These are phyloP conservation scores for Zymoseptoria crescenta DNA, from an alignment of 2,329 filamentous ascomycete species.

Conservation along the genomic window DNA sequence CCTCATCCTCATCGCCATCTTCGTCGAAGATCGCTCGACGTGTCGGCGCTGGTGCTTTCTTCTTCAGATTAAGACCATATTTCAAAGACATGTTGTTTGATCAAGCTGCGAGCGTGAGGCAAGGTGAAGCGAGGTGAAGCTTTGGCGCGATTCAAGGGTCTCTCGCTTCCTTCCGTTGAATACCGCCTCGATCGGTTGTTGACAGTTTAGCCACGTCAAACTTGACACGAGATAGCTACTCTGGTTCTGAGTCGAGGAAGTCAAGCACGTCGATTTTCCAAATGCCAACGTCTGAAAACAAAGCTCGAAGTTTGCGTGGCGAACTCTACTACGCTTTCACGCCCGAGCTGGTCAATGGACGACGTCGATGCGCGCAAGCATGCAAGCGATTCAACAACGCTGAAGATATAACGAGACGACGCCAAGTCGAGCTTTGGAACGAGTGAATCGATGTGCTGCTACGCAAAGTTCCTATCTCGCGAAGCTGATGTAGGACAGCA, in stretches of 20 bases:
- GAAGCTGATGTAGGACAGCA: conserved; percentile 36
- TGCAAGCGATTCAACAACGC: conserved; percentile 57
- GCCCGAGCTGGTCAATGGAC: conserved; percentile 57
- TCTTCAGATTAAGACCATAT: conserved; percentile 31
- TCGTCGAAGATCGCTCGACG: conserved; percentile 21
- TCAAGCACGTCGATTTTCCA: not conserved
- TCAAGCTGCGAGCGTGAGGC: conserved; percentile 2
- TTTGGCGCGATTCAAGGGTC: not conserved
- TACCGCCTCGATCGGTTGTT: not conserved
- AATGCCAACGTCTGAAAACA: conserved; percentile 28
- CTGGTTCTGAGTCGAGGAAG: not conserved
- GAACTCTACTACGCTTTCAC: conserved; percentile 68
- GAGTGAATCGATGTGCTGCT: conserved; percentile 47
- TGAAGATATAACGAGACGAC: conserved; percentile 50
- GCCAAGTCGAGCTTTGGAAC: conserved; percentile 59
- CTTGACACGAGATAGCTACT: not conserved
- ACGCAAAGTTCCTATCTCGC: not conserved
- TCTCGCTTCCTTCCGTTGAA: not conserved
- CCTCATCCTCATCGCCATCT: conserved; percentile 22
- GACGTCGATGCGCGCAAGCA: conserved; percentile 55
- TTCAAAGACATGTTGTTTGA: conserved; percentile 28
- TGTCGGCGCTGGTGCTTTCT: conserved; percentile 17
- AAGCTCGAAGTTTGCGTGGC: conserved; percentile 25
- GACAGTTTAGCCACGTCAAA: not conserved
- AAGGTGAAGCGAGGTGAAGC: conserved; percentile 1